These are phyloP conservation scores for Cordyceps sp. DNA, from an alignment of 2,329 filamentous ascomycete genomes.

Conservation along the genomic window DNA sequence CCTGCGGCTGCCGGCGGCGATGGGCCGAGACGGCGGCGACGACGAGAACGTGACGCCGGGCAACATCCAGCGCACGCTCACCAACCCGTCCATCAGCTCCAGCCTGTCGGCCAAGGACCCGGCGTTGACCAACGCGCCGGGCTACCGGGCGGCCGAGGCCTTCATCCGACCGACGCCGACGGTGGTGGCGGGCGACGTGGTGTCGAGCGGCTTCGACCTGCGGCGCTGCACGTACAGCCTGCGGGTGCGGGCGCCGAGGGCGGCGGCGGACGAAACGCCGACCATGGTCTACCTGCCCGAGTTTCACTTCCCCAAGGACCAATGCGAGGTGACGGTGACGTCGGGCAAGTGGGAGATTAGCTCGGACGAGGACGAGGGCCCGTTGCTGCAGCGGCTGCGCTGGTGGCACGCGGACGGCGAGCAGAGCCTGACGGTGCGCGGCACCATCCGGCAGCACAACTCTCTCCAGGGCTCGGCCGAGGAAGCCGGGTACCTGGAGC, in stretches of 20 bases:
- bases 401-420: slow-evolving; percentile 91
- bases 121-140: slow-evolving; percentile 45
- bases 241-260: slow-evolving; percentile 42
- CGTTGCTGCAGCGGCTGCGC: slow-evolving; percentile 55
- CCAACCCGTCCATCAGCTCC: slow-evolving; percentile 49
- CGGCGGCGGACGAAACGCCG: slow-evolving; percentile 45
- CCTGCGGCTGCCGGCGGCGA: slow-evolving; percentile 8
- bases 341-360: slow-evolving; percentile 84
- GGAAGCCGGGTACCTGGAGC: slow-evolving; percentile 65
- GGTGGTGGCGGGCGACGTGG: slow-evolving; percentile 52
- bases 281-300: slow-evolving; percentile 79
- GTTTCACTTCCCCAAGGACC: slow-evolving; percentile 73
- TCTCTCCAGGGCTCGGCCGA: slow-evolving; percentile 42
- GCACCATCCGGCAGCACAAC: slow-evolving; percentile 50
- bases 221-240: slow-evolving; percentile 63
- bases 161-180: slow-evolving; percentile 78
- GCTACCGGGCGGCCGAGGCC: slow-evolving; percentile 81
- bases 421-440: slow-evolving; percentile 62
- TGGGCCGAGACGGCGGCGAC: slow-evolving; percentile 21
- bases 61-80: slow-evolving; percentile 61
- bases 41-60: slow-evolving; percentile 49
- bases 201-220: slow-evolving; percentile 67
- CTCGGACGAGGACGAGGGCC: slow-evolving; percentile 51
- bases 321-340: slow-evolving; percentile 56
- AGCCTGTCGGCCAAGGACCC: slow-evolving; percentile 32